Base-by-base conservation (phyloP, 768 basidiomycete genomes). In the Pisolithus tinctorius region DNA sequence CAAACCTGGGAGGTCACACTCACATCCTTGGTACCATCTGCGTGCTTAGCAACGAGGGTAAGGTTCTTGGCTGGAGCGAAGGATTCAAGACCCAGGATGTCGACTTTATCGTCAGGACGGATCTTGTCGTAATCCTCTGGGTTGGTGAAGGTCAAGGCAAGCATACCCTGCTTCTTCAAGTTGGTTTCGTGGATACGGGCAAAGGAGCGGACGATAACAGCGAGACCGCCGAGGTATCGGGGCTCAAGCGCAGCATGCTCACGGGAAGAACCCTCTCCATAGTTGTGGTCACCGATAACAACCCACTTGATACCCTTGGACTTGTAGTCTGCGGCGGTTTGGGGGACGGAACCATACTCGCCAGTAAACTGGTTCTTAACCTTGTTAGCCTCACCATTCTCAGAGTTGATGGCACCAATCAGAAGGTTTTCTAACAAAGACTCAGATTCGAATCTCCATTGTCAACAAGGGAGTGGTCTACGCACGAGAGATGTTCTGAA, bases 111-210 rank as follows among this genome's bases (percentile, higher is more conserved):
- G 58, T 77, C 77, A 8, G 94, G 89, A 64, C 77, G 78, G 60
- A 97, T 68, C 77, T 88, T 93, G 67, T 97, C 92, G 70, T 99
- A 99, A 71, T 98, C 94, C 57, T 81, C 91, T 14, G 88, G 80
- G 73, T 97, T 81, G 54, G 71, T 88, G 66, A 98, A 96, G 54
- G 93, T 96, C 60, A 98, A 76, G 2, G 93, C 93, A 55, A 97
- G 89, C 91, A 95, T 93, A 61, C 93, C 93, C 76, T 97, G 94
- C 82, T 97, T 97, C 87, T 98, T 98, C 82, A 93, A 74, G 79
- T 94, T 93, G 66, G 92, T 92, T 76, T 90, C 93, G 73, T 95
- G 94, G 73, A 97, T 97, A 72, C 94, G 92, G 48, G 94, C 94
- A 70, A 97, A 98, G 31, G 90, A 93, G 68, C 93, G 83, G 67